phyloP scores from a whole-genome alignment of 768 basidiomycete species.

The Psilocybe cubensis region DNA sequence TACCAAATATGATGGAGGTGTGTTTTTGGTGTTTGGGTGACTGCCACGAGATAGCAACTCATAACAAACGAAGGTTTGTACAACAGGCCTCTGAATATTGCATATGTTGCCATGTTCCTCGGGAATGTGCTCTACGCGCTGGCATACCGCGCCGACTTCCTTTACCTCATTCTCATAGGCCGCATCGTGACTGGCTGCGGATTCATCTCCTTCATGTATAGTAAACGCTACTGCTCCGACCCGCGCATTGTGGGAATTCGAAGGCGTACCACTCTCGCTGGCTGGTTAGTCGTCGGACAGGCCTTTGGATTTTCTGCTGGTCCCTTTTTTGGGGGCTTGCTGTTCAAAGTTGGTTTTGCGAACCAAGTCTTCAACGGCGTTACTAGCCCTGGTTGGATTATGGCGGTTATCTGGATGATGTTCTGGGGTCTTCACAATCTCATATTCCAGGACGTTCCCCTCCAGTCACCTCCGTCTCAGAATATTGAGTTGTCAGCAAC shows the following conservation, averaged over 20 bases:
- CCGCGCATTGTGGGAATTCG: constrained; percentile 67
- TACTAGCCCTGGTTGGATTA: constrained; percentile 69
- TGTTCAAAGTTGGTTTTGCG: constrained; percentile 62
- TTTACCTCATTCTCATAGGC: constrained; percentile 73
- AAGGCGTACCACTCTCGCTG: constrained; percentile 63
- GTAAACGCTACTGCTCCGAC: constrained; percentile 72
- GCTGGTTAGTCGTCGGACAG: constrained; percentile 69
- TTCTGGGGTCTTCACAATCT: constrained; percentile 48
- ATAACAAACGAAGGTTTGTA: constrained; percentile 49
- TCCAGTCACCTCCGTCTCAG: constrained; percentile 7
- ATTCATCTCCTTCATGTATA: constrained; percentile 70
- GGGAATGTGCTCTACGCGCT: constrained; percentile 65
- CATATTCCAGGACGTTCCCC: constrained; percentile 45
- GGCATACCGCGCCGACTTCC: constrained; percentile 60
- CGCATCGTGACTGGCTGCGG: constrained; percentile 64
- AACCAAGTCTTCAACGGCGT: constrained; percentile 67
- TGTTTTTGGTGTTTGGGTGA: too few species aligned
- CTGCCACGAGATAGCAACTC: background rate
- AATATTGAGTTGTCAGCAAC: constrained; percentile 44
- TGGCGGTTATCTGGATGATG: constrained; percentile 53
- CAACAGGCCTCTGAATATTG: constrained; percentile 53
- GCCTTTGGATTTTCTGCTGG: constrained; percentile 64
- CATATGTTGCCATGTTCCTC: constrained; percentile 53
- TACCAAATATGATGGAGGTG: constrained; percentile 59
- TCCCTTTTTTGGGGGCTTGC: constrained; percentile 63